phyloP scores from a whole-genome alignment of 208 protist species.

The Leishmania arabica region DNA sequence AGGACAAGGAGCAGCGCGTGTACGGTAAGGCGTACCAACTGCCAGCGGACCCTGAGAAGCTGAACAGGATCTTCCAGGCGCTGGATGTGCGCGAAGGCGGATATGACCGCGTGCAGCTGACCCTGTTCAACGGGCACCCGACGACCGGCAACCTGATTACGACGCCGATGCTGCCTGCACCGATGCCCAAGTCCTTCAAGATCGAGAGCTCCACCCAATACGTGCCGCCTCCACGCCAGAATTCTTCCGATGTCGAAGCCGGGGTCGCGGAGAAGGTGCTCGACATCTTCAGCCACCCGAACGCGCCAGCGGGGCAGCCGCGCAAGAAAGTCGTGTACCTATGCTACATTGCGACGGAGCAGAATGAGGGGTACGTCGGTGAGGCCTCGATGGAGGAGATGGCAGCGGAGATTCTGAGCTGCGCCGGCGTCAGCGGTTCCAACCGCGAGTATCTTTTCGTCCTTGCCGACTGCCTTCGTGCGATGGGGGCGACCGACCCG shows the following conservation, averaged over 20 bases:
- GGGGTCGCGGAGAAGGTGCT: conserved; percentile 19
- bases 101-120: conserved; percentile 60
- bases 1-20: conserved; percentile 44
- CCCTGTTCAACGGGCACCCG: conserved; percentile 42
- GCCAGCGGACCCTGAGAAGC: conserved; percentile 51
- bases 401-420: conserved; percentile 58
- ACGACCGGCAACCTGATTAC: conserved; percentile 25
- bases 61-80: conserved; percentile 50
- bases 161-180: conserved; percentile 5
- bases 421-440: conserved; percentile 56
- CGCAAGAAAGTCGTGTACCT: conserved; percentile 50
- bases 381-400: conserved; percentile 62
- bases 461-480: conserved; percentile 59
- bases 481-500: conserved; percentile 49
- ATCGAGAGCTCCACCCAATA: not conserved
- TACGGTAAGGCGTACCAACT: conserved; percentile 82
- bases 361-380: conserved; percentile 68
- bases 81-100: conserved; percentile 76
- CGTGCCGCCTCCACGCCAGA: conserved; percentile 5
- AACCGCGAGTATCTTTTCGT: conserved; percentile 86
- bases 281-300: conserved; percentile 26
- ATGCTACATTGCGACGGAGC: conserved; percentile 73
- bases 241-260: conserved; percentile 18
- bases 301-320: conserved; percentile 28
- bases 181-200: conserved; percentile 21